phyloP scores from a whole-genome alignment of 2,329 filamentous ascomycete species.

The Phoma sp. region DNA sequence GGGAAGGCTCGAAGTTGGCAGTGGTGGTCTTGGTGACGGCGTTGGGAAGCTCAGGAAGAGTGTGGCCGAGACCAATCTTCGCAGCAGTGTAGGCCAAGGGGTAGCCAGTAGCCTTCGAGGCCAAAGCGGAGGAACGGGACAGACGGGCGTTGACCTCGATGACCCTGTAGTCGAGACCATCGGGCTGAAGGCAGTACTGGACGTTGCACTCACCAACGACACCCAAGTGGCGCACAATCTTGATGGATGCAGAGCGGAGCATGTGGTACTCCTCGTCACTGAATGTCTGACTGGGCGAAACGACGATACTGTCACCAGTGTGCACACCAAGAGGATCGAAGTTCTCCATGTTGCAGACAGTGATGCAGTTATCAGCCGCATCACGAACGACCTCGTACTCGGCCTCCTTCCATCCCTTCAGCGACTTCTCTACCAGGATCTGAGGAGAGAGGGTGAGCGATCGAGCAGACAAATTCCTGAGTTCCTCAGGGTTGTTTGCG shows the following conservation, averaged over 20 bases:
- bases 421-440: constrained; percentile 96
- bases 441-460: constrained; percentile 94
- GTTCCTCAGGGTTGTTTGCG: constrained; percentile 90
- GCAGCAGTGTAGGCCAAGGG: constrained; percentile 96
- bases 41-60: constrained; percentile 92
- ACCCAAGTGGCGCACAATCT: constrained; percentile 95
- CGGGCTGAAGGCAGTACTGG: constrained; percentile 94
- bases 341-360: constrained; percentile 99
- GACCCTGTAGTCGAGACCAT: constrained; percentile 96
- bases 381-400: constrained; percentile 99
- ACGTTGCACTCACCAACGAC: constrained; percentile 99
- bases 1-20: constrained; percentile 95
- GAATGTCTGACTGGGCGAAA: constrained; percentile 94
- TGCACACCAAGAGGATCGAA: constrained; percentile 97
- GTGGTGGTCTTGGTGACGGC: constrained; percentile 98
- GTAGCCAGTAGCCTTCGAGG: constrained; percentile 97
- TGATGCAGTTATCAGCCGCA: constrained; percentile 98
- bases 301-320: constrained; percentile 98
- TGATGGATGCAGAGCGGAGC: constrained; percentile 96
- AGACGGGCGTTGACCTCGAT: constrained; percentile 99
- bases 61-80: constrained; percentile 97
- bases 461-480: constrained; percentile 89
- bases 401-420: constrained; percentile 99
- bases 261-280: constrained; percentile 99
- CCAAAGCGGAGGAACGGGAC: constrained; percentile 93